Percentiles rank a stretch among this genome's conserved stretches.
Evolutionary conservation across 768 basidiomycete species (phyloP).

Genomic region (Lactifluus echinatus): DNA sequence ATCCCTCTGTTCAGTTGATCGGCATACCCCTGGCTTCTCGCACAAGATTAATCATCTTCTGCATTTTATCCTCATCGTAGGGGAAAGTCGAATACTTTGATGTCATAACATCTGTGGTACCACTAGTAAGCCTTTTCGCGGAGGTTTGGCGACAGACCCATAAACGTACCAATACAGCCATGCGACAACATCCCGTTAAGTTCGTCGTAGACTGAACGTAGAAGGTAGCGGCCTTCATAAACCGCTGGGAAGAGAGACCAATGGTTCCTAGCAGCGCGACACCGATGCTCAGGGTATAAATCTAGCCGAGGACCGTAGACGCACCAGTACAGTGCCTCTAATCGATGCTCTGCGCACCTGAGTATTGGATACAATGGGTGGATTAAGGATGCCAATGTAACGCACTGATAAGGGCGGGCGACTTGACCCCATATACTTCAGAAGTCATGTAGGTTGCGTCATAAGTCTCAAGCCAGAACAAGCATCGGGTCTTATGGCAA

Average conservation of each 20-base stretch:
- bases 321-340: constrained; percentile 24
- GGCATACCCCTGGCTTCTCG: constrained; percentile 5
- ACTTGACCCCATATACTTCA: constrained; percentile 5
- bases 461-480: constrained; percentile 48
- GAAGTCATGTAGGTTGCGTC: constrained; percentile 29
- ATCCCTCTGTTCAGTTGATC: no score
- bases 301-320: not conserved
- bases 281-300: not conserved
- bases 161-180: constrained; percentile 32
- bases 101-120: constrained; percentile 6
- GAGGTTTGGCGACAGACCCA: not conserved
- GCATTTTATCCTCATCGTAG: constrained; percentile 6
- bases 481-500: constrained; percentile 33
- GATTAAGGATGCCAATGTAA: not conserved
- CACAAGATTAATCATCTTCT: constrained; percentile 4
- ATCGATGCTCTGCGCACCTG: constrained; percentile 15
- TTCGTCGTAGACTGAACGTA: constrained; percentile 22
- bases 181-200: constrained; percentile 32
- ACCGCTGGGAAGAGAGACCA: constrained; percentile 25
- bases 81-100: constrained; percentile 10
- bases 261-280: constrained; percentile 20
- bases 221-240: constrained; percentile 5
- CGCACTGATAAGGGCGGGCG: constrained; percentile 17
- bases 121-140: not conserved
- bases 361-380: not conserved